Evolutionary conservation across 805 yeast species (phyloP).

Genomic region (Brettanomyces nanus): DNA sequence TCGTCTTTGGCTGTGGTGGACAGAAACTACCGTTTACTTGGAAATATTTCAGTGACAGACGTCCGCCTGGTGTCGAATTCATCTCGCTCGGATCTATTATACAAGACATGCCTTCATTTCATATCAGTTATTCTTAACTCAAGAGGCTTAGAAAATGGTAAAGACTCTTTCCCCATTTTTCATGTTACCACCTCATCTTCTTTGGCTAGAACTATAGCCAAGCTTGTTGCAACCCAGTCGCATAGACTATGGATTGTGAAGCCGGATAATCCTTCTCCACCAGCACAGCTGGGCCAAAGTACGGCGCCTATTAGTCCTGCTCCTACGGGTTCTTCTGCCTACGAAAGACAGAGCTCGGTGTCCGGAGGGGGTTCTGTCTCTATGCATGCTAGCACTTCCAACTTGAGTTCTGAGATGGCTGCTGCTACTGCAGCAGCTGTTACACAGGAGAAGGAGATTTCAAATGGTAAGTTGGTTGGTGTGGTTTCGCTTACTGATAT

Average conservation of each 20-base stretch:
- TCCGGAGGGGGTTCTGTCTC: conserved; percentile 3
- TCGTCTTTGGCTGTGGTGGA: conserved; percentile 93
- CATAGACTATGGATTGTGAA: conserved; percentile 86
- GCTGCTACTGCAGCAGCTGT: conserved; percentile 5
- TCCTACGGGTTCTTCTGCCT: conserved; percentile 4
- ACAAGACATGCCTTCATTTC: conserved; percentile 80
- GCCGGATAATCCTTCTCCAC: conserved; percentile 26
- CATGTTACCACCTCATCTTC: conserved; percentile 78
- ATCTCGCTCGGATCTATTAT: conserved; percentile 75
- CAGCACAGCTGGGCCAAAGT: conserved; percentile 8
- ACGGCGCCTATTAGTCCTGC: conserved; percentile 1
- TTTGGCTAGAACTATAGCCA: conserved; percentile 84
- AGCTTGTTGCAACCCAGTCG: conserved; percentile 88
- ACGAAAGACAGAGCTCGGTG: conserved; percentile 5
- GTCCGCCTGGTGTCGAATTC: conserved; percentile 82
- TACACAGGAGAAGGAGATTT: conserved; percentile 25
- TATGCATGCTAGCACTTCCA: conserved; percentile 3
- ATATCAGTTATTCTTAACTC: conserved; percentile 77
- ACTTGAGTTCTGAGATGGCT: conserved; percentile 4
- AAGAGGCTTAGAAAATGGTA: conserved; percentile 89
- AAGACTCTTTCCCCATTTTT: conserved; percentile 94
- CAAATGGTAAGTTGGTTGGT: conserved; percentile 80
- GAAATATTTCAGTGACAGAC: conserved; percentile 92
- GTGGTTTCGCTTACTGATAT: conserved; percentile 91
- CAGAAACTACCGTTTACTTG: conserved; percentile 62